Conservation (phyloP, 108 stramenopile species). For the Pseudonitzschia pungens region DNA sequence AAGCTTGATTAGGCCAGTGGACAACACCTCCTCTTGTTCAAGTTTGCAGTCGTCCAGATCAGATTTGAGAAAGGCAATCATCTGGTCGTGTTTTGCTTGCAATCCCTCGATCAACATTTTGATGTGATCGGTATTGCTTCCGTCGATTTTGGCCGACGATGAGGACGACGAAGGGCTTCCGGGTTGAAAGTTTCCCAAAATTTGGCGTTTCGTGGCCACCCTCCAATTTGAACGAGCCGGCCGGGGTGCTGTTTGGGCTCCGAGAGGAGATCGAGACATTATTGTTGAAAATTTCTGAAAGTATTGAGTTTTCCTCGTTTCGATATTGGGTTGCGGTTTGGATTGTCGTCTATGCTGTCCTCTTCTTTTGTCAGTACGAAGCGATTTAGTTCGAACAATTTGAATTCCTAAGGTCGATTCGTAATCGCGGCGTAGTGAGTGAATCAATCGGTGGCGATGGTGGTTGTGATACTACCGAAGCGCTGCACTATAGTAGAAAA, state of each 20-base stretch:
- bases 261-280: conserved; percentile 22
- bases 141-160: conserved; percentile 20
- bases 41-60: conserved; percentile 29
- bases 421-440: too few relatives aligned
- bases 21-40: conserved; percentile 38
- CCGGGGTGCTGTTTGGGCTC: background rate
- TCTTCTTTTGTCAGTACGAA: too few relatives aligned
- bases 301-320: background rate
- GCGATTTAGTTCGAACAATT: too few relatives aligned
- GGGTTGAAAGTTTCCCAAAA: conserved; percentile 28
- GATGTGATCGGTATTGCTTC: conserved; percentile 40
- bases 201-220: conserved; percentile 41
- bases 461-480: background rate
- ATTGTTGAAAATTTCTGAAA: background rate
- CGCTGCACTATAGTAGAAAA: background rate
- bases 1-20: conserved; percentile 42
- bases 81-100: conserved; percentile 31
- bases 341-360: background rate
- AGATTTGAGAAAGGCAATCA: conserved; percentile 24
- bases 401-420: too few relatives aligned
- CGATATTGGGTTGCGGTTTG: background rate
- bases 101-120: conserved; percentile 35
- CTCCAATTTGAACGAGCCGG: conserved; percentile 8
- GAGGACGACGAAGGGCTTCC: background rate
- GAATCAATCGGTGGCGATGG: too few relatives aligned